Evolutionary conservation across 78 protist genomes (phyloP).

Genomic region (Mastigamoeba balamuthi): DNA sequence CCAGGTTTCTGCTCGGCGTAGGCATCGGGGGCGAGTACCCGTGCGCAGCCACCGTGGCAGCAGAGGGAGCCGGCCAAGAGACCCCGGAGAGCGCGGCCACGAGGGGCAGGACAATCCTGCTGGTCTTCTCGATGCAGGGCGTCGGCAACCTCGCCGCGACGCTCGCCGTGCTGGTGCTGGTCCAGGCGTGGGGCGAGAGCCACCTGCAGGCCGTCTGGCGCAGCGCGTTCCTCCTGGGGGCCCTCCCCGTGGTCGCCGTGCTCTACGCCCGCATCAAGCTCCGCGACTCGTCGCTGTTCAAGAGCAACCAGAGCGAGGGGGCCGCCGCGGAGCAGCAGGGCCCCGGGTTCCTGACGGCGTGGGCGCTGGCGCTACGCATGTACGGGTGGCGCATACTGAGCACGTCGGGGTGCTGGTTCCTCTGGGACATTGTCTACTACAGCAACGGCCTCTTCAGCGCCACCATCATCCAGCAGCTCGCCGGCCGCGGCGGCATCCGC

Average conservation of each 20-base stretch:
- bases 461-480: conserved; percentile 11
- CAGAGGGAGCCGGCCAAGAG: conserved; percentile 32
- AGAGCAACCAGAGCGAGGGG: too few species aligned
- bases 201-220: conserved; percentile 58
- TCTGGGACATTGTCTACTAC: conserved; percentile 67
- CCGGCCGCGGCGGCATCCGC: conserved; percentile 1
- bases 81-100: too few species aligned
- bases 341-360: too few species aligned
- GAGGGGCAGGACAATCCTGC: conserved; percentile 33
- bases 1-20: conserved; percentile 53
- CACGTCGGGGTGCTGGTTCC: conserved; percentile 69
- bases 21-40: conserved; percentile 82
- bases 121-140: conserved; percentile 73
- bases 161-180: conserved; percentile 5
- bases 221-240: conserved; percentile 27
- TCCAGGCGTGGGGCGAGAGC: background rate
- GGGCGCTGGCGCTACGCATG: background rate
- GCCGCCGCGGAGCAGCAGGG: too few species aligned
- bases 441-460: conserved; percentile 51
- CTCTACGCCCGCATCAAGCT: conserved; percentile 32
- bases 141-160: conserved; percentile 48
- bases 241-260: conserved; percentile 29
- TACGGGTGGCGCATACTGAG: conserved; percentile 43
- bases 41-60: conserved; percentile 47
- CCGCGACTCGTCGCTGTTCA: conserved; percentile 34